Evolutionary conservation across 2,329 filamentous ascomycete species (phyloP), one percentile per base, ranked within the genome.

Genomic region (Hymenoscyphus fructigenus): DNA sequence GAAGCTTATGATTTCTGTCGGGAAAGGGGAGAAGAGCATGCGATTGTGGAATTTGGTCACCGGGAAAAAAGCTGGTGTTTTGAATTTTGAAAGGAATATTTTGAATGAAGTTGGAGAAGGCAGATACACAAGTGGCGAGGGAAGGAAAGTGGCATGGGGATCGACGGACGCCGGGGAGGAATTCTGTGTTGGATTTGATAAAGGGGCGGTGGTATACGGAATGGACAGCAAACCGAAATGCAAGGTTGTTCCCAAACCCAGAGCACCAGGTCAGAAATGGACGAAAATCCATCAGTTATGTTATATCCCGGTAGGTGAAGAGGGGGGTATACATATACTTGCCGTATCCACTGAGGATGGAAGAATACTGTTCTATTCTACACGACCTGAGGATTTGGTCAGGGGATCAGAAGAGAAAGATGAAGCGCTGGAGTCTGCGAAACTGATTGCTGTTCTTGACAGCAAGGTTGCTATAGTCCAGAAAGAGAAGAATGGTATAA

Each of bases 21-120:
- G 92, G 70, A 92, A 90, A 73, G 93, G 93, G 69, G 95, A 99
- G 80, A 88, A 88, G 69, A 92, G 89, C 74, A 96, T 99, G 91
- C 83, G 95, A 69, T 78, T 98, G 69, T 99, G 95, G 95, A 98
- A 99, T 75, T 78, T 99, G 68, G 93, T 98, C 69, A 98, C 94
- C 2, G 95, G 93, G 17, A 96, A 94, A 80, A 97, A 97, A 80
- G 93, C 93, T 0, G 92, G 93, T 34, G 93, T 97, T 61, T 80
- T 99, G 71, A 95, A 91, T 75, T 98, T 98, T 76, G 85, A 85
- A 69, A 84, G 85, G 64, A 85, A 89, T 0, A 83, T 95, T 72
- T 81, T 98, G 61, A 82, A 85, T 56, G 87, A 91, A 71, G 85
- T 91, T 12, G 92, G 91, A 57, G 92, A 97, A 79, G 85, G 88